These are phyloP conservation scores for Rugonectria rugulosa DNA, from an alignment of 2,329 filamentous ascomycete species.

Conservation along the genomic window DNA sequence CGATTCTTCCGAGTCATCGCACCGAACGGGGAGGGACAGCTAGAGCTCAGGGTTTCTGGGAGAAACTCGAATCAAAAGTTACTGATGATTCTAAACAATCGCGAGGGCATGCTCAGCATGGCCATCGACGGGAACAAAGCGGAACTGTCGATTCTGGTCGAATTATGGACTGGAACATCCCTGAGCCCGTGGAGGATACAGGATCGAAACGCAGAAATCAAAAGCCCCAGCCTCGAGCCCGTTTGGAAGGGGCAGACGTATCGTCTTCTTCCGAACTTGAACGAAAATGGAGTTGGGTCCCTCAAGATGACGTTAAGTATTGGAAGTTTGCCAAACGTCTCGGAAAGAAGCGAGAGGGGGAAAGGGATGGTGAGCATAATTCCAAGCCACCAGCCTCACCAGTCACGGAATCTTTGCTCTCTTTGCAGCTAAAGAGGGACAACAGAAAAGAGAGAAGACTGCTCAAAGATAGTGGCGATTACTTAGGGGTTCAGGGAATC, in stretches of 20 bases:
- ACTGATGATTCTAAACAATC: not conserved
- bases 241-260: not conserved
- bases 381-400: not conserved
- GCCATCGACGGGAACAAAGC: conserved; percentile 25
- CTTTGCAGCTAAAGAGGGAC: conserved; percentile 43
- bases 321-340: conserved; percentile 11
- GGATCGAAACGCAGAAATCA: not conserved
- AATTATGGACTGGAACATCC: conserved; percentile 47
- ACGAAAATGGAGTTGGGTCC: conserved; percentile 31
- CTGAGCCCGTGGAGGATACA: conserved; percentile 36
- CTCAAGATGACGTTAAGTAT: conserved; percentile 17
- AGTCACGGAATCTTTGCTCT: not conserved
- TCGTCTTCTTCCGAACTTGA: not conserved
- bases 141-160: conserved; percentile 40
- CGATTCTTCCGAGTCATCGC: conserved; percentile 55
- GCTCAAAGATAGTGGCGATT: conserved; percentile 64
- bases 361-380: not conserved
- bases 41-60: conserved; percentile 45
- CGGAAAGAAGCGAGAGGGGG: not conserved
- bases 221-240: not conserved
- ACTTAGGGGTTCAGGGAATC: conserved; percentile 64
- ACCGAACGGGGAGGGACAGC: conserved; percentile 59
- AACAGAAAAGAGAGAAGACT: conserved; percentile 49
- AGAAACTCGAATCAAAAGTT: conserved; percentile 28
- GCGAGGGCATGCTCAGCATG: conserved; percentile 21